phyloP scores from a whole-genome alignment of 2,329 filamentous ascomycete genomes.

The Clonostachys byssicola region DNA sequence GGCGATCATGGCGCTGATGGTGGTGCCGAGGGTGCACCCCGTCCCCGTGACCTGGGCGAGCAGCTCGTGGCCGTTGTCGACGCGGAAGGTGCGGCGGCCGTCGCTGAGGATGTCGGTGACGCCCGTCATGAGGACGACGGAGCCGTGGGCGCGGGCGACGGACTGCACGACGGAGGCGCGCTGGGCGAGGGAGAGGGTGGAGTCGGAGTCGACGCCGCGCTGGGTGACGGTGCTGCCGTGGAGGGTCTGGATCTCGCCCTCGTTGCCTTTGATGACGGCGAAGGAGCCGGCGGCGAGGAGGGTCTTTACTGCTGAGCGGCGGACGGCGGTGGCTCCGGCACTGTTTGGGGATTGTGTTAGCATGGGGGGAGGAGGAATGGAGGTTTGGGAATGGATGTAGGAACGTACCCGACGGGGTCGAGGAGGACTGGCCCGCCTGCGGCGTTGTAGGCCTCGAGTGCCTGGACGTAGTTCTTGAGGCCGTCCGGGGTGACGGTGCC shows the following conservation, averaged over 20 bases:
- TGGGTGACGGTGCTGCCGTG: conserved; percentile 56
- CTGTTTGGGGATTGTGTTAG: conserved; percentile 19
- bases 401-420: conserved; percentile 75
- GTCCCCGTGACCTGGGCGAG: conserved; percentile 72
- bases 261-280: conserved; percentile 90
- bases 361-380: neutral
- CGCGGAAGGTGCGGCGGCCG: conserved; percentile 59
- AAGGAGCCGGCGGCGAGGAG: conserved; percentile 75
- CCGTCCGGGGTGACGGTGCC: conserved; percentile 80
- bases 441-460: conserved; percentile 77
- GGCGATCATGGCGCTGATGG: conserved; percentile 71
- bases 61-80: conserved; percentile 73
- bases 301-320: conserved; percentile 65
- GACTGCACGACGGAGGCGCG: conserved; percentile 60
- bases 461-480: conserved; percentile 66
- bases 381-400: neutral
- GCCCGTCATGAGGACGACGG: conserved; percentile 79
- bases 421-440: conserved; percentile 73
- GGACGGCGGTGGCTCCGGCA: conserved; percentile 74
- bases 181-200: conserved; percentile 42
- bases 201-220: conserved; percentile 78
- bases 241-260: conserved; percentile 77
- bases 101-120: conserved; percentile 74
- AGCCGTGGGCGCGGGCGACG: conserved; percentile 64
- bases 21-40: conserved; percentile 82